Base-by-base conservation (phyloP, 1,139 yeast species). In the Suhomyces terraborum region DNA sequence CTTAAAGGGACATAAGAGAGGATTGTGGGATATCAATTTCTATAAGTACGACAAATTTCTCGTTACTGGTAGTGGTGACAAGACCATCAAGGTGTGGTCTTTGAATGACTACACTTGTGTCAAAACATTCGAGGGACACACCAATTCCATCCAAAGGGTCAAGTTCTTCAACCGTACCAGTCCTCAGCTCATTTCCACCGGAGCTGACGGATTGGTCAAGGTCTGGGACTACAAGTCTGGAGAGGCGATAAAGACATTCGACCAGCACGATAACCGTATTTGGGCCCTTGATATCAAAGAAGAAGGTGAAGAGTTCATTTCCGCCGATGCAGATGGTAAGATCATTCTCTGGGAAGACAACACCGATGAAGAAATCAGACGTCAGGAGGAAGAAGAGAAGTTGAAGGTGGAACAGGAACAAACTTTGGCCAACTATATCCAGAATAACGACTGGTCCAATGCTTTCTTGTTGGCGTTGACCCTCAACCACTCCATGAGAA, bases 311-410 rank as follows among this genome's bases (percentile, higher is more conserved):
- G 74, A 75, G 40, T 75, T 93, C 45, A 78, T 88, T 1, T 80
- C 89, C 42, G 98, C 96, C 1, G 98, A 94, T 62, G 97, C 96
- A 1, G 98, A 93, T 62, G 96, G 98, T 40, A 84, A 88, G 35
- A 76, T 93, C 48, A 86, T 88, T 36, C 72, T 86, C 34, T 93
- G 98, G 98, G 70, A 72, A 42, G 98, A 93, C 63, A 82, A 84
- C 54, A 87, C 96, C 2, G 91, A 81, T 44, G 88, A 84, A 56
- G 73, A 74, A 40, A 32, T 49, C 28, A 40, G 43, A 26, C 62
- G 66, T 37, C 75, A 72, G 40, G 73, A 71, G 45, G 75, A 73
- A 46, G 70, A 72, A 43, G 74, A 75, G 37, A 84, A 79, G 49
- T 56, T 68, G 40, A 77, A 75, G 51, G 79, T 93, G 12, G 98